These are phyloP conservation scores for Venturiaceae sp. DNA, from an alignment of 2,329 filamentous ascomycete genomes.

Conservation along the genomic window DNA sequence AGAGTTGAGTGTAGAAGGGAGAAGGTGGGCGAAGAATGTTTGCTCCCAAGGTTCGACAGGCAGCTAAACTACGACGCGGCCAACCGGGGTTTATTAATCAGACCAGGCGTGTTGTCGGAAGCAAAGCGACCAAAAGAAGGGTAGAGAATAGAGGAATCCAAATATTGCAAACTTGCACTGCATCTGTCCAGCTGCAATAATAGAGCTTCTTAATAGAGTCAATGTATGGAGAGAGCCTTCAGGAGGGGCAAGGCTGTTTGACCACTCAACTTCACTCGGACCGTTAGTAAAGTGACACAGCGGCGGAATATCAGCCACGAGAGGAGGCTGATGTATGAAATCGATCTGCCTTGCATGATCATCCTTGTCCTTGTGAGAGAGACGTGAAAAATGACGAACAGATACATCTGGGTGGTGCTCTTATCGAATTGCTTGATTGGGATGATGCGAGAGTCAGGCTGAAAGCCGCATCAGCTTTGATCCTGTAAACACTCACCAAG, in stretches of 20 bases:
- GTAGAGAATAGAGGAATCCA: too few species aligned
- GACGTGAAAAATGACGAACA: background rate
- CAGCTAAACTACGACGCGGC: background rate
- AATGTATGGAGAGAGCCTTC: background rate
- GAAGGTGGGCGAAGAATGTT: background rate
- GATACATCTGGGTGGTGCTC: background rate
- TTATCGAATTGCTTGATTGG: background rate
- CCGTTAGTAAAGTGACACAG: background rate
- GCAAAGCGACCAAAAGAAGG: background rate
- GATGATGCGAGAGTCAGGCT: too few species aligned
- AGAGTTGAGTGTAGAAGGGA: background rate
- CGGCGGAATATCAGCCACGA: background rate
- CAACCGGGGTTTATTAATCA: background rate
- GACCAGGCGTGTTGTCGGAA: background rate
- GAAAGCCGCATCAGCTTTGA: background rate
- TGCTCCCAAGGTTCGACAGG: background rate
- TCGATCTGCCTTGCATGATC: background rate
- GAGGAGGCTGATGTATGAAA: background rate
- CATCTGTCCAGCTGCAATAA: background rate
- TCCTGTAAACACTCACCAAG: background rate
- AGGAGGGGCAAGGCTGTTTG: background rate
- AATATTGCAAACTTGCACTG: background rate
- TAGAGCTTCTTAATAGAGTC: background rate
- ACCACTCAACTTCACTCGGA: background rate
- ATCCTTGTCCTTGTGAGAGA: too few species aligned